Base-by-base conservation (phyloP, 1,139 yeast genomes). In the Yamadazyma jaroonii region DNA sequence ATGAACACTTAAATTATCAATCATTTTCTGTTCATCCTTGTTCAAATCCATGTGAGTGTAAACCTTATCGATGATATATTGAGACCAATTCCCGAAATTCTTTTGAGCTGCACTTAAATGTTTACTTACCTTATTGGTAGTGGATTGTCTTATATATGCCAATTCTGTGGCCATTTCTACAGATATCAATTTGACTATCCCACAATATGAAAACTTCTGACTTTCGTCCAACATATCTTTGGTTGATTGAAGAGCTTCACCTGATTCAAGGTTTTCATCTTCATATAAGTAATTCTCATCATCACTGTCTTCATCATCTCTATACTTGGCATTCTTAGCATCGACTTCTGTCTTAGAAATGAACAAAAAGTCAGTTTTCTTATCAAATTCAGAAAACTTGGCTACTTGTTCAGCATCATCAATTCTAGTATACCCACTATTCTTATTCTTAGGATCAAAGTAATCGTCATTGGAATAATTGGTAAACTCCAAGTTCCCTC, bases 131-230 rank as follows among this genome's bases (percentile, higher is more conserved):
- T 67, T 74, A 23, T 69, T 72, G 0, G 81, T 65, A 0, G 73
- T 60, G 3, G 80, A 72, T 21, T 75, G 67, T 41, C 80, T 75
- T 23, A 84, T 56, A 30, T 67, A 66, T 0, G 95, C 92, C 42
- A 89, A 59, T 9, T 80, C 81, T 1, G 88, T 78, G 8, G 96
- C 96, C 85, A 89, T 79, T 21, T 84, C 87, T 27, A 84, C 85
- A 38, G 82, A 74, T 6, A 85, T 73, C 27, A 94, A 72, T 49
- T 86, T 84, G 14, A 85, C 80, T 9, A 92, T 71, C 0, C 97
- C 98, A 5, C 86, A 84, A 54, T 94, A 94, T 3, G 97, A 97
- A 48, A 90, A 85, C 50, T 87, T 82, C 56, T 94, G 97, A 14
- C 84, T 71, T 20, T 88, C 97, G 3, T 81, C 73, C 23, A 94